These are phyloP conservation scores for Aspergillus sp. DNA, from an alignment of 2,329 filamentous ascomycete species.

Conservation along the genomic window DNA sequence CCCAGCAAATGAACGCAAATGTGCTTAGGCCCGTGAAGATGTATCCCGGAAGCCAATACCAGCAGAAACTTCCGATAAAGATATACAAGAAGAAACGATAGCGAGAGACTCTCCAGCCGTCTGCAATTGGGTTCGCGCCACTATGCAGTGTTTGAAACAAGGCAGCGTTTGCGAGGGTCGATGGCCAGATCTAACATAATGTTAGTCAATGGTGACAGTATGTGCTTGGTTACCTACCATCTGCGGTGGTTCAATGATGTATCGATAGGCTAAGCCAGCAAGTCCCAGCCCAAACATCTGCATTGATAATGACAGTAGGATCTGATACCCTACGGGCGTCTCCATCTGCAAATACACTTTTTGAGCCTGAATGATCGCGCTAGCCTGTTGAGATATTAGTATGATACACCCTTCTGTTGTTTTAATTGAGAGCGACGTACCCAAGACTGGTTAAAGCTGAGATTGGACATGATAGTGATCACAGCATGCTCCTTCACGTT, in stretches of 20 bases:
- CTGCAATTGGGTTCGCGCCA: conserved; percentile 32
- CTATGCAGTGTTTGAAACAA: conserved; percentile 37
- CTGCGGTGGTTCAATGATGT: conserved; percentile 37
- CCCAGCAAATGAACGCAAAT: conserved; percentile 43
- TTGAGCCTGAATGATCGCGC: conserved; percentile 44
- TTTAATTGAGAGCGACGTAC: conserved; percentile 1
- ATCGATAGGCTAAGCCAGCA: conserved; percentile 36
- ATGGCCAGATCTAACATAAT: conserved; percentile 31
- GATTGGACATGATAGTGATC: conserved; percentile 50
- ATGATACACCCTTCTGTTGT: no score
- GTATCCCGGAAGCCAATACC: conserved; percentile 31
- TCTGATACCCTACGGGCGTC: conserved; percentile 36
- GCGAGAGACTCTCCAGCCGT: conserved; percentile 36
- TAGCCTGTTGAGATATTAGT: conserved; percentile 33
- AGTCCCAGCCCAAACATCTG: conserved; percentile 41
- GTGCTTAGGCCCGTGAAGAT: conserved; percentile 30
- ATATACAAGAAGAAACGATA: conserved; percentile 24
- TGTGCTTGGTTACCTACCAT: conserved; percentile 21
- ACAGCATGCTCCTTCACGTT: conserved; percentile 50
- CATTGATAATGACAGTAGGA: conserved; percentile 38
- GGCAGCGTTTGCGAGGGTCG: conserved; percentile 34
- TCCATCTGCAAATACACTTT: conserved; percentile 38
- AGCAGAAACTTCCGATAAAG: conserved; percentile 21
- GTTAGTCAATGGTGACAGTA: neutral
- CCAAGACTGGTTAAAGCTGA: conserved; percentile 43